These are phyloP conservation scores for Xylogone sp. DNA, from an alignment of 2,329 filamentous ascomycete species.

Conservation along the genomic window DNA sequence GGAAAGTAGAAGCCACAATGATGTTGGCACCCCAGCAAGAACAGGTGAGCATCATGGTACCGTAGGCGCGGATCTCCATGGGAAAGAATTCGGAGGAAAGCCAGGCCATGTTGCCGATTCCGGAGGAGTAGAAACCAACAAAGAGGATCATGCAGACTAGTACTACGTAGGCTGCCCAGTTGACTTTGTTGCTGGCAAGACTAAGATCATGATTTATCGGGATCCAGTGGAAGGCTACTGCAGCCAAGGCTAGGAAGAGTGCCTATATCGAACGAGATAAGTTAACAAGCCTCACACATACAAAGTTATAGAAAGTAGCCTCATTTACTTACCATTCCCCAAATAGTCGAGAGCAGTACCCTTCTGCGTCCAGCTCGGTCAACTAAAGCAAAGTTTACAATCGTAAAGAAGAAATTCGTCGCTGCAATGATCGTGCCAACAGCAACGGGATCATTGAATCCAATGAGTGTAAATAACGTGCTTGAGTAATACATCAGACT, in stretches of 20 bases:
- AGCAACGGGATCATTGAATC: conserved; percentile 44
- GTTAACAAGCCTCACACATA: not conserved
- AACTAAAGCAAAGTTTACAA: conserved; percentile 42
- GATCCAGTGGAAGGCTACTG: conserved; percentile 41
- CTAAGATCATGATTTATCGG: conserved; percentile 39
- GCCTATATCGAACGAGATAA: no score
- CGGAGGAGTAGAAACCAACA: conserved; percentile 40
- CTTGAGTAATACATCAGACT: conserved; percentile 40
- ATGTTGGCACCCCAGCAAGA: conserved; percentile 44
- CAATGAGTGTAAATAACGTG: conserved; percentile 41
- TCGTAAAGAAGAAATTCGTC: conserved; percentile 46
- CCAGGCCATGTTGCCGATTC: conserved; percentile 45
- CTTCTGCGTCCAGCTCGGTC: conserved; percentile 41
- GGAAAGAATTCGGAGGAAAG: conserved; percentile 42
- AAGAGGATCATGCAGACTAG: conserved; percentile 14
- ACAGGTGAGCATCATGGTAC: conserved; percentile 45
- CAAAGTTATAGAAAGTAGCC: not conserved
- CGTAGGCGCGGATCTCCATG: conserved; percentile 42
- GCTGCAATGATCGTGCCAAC: conserved; percentile 41
- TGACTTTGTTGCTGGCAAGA: conserved; percentile 29
- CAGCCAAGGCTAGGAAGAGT: conserved; percentile 35
- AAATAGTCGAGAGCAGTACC: conserved; percentile 38
- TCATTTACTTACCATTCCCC: conserved; percentile 33
- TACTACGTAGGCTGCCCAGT: conserved; percentile 4
- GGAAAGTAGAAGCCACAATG: conserved; percentile 45